Base-by-base conservation (phyloP, 495 filamentous ascomycete genomes). In the Massariosphaeria phaeospora region DNA sequence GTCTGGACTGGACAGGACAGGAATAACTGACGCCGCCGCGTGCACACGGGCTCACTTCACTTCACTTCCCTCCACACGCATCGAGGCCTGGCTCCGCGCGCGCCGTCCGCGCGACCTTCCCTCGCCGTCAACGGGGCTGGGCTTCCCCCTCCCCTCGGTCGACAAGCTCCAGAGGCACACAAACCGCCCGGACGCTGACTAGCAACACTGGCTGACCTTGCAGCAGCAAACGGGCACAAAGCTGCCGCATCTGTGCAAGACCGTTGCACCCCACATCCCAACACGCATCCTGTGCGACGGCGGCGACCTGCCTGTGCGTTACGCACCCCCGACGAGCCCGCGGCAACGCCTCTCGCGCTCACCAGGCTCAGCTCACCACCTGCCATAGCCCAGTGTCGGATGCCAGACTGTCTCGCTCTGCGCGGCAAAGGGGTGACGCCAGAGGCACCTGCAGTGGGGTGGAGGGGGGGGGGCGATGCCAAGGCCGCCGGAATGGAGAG, bases 201-300 rank as follows among this genome's bases (percentile, higher is more conserved):
- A 8, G 52, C 52, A 55, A 48, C 52, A 6, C 27, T 38, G 52
- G 52, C 43, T 48, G 26, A 24, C 53, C 45, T 57, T 57, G 53
- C 53, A 57, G 43, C 35, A 31, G 4, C 23, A 24, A 41, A 1
- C 26, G 13, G 20, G 18, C 21, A 18, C 15, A 55, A 12, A 29
- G 11, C 30, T 20, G 33, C 31, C 52, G 20, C 34, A 48, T 55
- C 25, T 47, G 42, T 47, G 52, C 31, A 39, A 24, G 26, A 17
- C 55, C 55, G 55, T 30, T 58, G 27, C 46, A 27, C 55, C 55
- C 46, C 47, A 50, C 55, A 58, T 45, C 40, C 23, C 15, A 39
- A 52, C 55, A 58, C 40, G 55, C 55, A 51, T 25, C 47, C 36
- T 40, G 47, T 58, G 30, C 36, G 13, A 57, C 53, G 33, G 10